Percentiles rank a stretch among this genome's conserved stretches.
phyloP scores from a whole-genome alignment of 768 basidiomycete species.

The Agaricus blazei region DNA sequence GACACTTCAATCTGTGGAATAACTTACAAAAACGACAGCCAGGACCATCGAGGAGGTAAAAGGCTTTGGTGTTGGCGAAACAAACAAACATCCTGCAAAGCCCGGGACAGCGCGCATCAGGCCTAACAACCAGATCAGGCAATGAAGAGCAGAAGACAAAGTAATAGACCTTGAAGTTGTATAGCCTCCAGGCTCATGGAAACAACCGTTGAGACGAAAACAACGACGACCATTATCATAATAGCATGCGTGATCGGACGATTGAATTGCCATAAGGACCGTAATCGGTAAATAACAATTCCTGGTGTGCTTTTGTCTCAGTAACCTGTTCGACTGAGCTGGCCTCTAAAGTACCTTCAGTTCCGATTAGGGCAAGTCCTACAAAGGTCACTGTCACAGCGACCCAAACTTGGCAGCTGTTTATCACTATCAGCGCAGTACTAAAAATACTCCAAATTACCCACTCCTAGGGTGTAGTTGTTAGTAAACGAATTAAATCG shows the following conservation, averaged over 20 bases:
- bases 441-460: neutral
- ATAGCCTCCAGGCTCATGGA: neutral
- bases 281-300: conserved; percentile 1
- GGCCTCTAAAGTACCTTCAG: neutral
- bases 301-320: neutral
- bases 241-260: neutral
- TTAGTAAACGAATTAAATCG: neutral
- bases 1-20: neutral
- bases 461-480: neutral
- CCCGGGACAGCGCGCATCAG: neutral
- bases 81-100: neutral
- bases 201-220: neutral
- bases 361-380: neutral
- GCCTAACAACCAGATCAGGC: neutral
- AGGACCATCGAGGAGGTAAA: neutral
- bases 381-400: neutral
- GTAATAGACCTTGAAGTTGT: neutral
- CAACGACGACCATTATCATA: neutral
- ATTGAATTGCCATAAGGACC: neutral
- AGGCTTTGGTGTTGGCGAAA: no score
- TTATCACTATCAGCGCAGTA: neutral
- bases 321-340: neutral
- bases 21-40: neutral
- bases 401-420: neutral
- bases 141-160: neutral